phyloP scores from a whole-genome alignment of 495 filamentous ascomycete genomes.

The Pseudevernia furfuracea region DNA sequence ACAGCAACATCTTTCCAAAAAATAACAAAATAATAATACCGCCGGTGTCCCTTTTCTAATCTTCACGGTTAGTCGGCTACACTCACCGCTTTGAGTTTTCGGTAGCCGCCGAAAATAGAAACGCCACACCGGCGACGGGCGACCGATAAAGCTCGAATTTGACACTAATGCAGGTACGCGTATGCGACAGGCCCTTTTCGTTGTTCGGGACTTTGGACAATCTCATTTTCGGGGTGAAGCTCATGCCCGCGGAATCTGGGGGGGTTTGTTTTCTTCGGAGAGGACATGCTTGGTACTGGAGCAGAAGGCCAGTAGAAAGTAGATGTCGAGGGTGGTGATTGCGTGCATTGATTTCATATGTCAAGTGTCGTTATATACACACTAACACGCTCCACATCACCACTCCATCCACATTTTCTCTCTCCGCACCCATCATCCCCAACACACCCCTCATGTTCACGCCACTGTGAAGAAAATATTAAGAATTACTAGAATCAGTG shows the following conservation, averaged over 20 bases:
- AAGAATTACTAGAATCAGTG: not conserved
- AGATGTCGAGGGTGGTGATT: not conserved
- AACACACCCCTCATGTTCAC: not conserved
- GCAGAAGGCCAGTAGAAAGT: too few species aligned
- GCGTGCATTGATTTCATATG: not conserved
- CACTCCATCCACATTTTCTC: not conserved
- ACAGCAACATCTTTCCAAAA: too few species aligned
- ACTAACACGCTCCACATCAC: not conserved
- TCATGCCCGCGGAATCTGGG: too few species aligned
- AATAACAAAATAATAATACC: too few species aligned
- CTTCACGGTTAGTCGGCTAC: too few species aligned
- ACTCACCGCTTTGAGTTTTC: not conserved
- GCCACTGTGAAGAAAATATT: not conserved
- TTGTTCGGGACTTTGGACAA: too few species aligned
- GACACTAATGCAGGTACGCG: constrained; percentile 1
- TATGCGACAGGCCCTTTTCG: not conserved
- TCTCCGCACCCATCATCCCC: not conserved
- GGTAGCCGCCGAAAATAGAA: not conserved
- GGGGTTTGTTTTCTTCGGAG: too few species aligned
- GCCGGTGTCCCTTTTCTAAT: too few species aligned
- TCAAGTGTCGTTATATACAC: not conserved
- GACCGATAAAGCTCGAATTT: not conserved
- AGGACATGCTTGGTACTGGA: too few species aligned
- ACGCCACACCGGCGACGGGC: not conserved
- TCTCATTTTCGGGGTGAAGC: not conserved